Evolutionary conservation across 768 basidiomycete species (phyloP), one percentile per base, ranked within the genome.

Genomic region (Pleurotus cornucopiae): DNA sequence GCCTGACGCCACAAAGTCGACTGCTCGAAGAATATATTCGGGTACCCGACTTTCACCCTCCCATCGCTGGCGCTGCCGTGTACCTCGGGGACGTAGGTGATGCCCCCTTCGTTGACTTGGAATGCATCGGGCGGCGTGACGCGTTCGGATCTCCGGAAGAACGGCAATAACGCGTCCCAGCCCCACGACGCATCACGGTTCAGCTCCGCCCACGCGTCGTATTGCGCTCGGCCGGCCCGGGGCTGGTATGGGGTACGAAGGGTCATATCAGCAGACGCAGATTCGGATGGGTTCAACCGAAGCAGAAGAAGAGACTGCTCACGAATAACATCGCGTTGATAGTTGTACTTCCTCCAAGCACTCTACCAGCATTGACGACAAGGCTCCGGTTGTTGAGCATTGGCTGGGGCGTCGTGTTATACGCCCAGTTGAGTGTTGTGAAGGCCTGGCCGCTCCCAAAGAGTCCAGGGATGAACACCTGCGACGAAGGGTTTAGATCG

Each of bases 321-420:
- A 70, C 71, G 51, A 69, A 67, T 6, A 72, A 67, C 71, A 72
- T 72, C 55, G 66, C 67, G 68, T 88, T 88, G 56, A 85, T 76
- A 5, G 83, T 78, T 6, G 82, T 79, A 6, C 77, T 79, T 1
- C 85, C 84, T 48, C 85, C 84, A 21, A 88, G 73, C 12, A 79
- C 78, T 62, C 82, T 84, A 2, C 71, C 71, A 1, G 71, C 71
- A 37, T 62, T 62, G 11, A 72, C 61, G 1, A 69, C 60, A 16
- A 80, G 57, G 5, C 58, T 62, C 13, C 80, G 70, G 57, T 75
- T 72, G 46, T 66, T 66, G 6, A 77, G 68, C 45, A 75, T 63
- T 0, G 67, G 56, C 61, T 84, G 81, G 0, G 76, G 71, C 3
- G 73, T 69, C 11, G 78, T 79, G 25, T 64, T 58, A 69, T 77